Percentiles rank a stretch among this genome's conserved stretches.
These are phyloP conservation scores for Brasenia schreberi DNA, from an alignment of 164 flowering plant species.

Conservation along the genomic window DNA sequence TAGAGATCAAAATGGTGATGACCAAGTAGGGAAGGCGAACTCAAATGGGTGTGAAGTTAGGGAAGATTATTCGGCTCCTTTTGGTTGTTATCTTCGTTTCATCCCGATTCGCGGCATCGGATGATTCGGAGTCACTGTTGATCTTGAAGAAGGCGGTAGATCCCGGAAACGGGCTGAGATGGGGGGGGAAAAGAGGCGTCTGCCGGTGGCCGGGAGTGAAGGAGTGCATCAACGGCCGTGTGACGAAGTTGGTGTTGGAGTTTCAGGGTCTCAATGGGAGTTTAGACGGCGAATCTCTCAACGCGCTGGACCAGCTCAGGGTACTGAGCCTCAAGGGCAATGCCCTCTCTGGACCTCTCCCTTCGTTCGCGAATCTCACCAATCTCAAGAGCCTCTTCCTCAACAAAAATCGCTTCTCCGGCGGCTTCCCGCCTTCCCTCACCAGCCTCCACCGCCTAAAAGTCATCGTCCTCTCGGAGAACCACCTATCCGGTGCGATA, in stretches of 20 bases:
- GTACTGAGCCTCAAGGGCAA: conserved; percentile 74
- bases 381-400: conserved; percentile 73
- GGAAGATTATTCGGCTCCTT: too few relatives aligned
- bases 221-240: conserved; percentile 58
- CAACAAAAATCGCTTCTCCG: conserved; percentile 51
- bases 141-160: conserved; percentile 32
- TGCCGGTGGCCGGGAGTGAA: conserved; percentile 67
- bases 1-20: too few relatives aligned
- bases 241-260: conserved; percentile 68
- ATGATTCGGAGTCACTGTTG: conserved; percentile 38
- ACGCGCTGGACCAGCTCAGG: conserved; percentile 61
- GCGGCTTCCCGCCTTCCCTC: conserved; percentile 54
- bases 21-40: too few relatives aligned
- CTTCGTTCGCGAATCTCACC: conserved; percentile 43
- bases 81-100: conserved; percentile 1
- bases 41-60: too few relatives aligned
- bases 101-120: conserved; percentile 16
- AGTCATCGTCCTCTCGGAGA: conserved; percentile 40
- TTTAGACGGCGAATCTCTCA: conserved; percentile 25
- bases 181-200: conserved; percentile 20
- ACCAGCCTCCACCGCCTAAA: conserved; percentile 54
- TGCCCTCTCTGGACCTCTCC: conserved; percentile 57
- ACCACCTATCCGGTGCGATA: conserved; percentile 54
- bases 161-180: conserved; percentile 29
- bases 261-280: conserved; percentile 37